Evolutionary conservation across 2,329 filamentous ascomycete species (phyloP).

Genomic region (Pseudogymnoascus sp.): DNA sequence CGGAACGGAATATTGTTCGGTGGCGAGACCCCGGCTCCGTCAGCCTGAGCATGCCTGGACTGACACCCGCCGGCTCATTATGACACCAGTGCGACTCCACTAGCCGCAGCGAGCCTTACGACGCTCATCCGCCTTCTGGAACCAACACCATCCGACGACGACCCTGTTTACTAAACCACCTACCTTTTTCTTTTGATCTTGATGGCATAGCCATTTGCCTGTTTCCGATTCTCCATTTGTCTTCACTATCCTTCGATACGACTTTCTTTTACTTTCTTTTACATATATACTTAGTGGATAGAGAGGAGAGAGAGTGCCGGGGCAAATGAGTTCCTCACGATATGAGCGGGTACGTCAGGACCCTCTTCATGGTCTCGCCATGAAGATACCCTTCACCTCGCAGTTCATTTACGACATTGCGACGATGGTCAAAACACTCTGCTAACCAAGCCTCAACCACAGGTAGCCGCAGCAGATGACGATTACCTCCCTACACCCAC

Average conservation of each 20-base stretch:
- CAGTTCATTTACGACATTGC: neutral
- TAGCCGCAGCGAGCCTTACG: constrained; percentile 1
- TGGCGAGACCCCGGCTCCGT: neutral
- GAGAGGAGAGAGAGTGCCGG: neutral
- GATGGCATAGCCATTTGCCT: constrained; percentile 4
- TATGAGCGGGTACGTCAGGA: constrained; percentile 47
- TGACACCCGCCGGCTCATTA: neutral
- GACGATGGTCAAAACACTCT: constrained; percentile 1
- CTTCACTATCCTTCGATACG: neutral
- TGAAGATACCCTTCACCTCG: neutral
- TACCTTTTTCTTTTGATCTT: constrained; percentile 20
- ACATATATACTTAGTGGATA: neutral
- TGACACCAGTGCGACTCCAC: neutral
- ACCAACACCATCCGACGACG: neutral
- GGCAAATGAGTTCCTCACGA: constrained; percentile 27
- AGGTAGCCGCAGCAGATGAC: constrained; percentile 52
- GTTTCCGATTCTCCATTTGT: neutral
- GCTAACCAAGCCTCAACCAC: constrained; percentile 17
- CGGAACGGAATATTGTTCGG: neutral
- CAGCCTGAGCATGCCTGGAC: neutral
- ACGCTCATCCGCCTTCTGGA: constrained; percentile 1
- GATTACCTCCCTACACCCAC: constrained; percentile 31
- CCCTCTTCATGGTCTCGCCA: constrained; percentile 17
- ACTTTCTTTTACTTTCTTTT: neutral
- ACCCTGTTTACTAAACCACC: neutral